Percentiles rank a stretch among this genome's conserved stretches.
Evolutionary conservation across 2,329 filamentous ascomycete genomes (phyloP).

Genomic region (Tolypocladium tropicale): DNA sequence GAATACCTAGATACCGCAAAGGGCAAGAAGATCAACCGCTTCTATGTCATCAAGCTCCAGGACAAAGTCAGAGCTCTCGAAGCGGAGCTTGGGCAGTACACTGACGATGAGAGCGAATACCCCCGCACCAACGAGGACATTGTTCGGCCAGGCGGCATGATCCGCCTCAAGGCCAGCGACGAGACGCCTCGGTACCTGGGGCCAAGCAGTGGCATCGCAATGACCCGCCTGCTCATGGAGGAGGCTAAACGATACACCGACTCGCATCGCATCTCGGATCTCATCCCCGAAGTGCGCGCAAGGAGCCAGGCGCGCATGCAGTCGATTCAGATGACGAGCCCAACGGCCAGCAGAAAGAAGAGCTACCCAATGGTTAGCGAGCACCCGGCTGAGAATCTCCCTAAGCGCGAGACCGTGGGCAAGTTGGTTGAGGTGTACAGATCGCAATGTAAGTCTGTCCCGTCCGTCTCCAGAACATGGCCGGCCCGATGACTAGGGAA

Average conservation of each 20-base stretch:
- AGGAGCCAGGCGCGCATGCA: conserved; percentile 47
- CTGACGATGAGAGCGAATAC: conserved; percentile 62
- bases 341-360: conserved; percentile 57
- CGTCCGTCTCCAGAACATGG: not conserved
- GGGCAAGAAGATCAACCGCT: conserved; percentile 74
- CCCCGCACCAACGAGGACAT: conserved; percentile 72
- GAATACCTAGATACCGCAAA: conserved; percentile 92
- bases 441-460: conserved; percentile 58
- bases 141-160: conserved; percentile 74
- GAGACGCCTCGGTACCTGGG: conserved; percentile 83
- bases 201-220: conserved; percentile 89
- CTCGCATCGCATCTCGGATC: conserved; percentile 81
- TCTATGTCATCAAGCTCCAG: conserved; percentile 87
- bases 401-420: conserved; percentile 63
- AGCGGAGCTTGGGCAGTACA: conserved; percentile 67
- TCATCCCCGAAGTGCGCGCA: conserved; percentile 65
- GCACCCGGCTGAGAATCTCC: conserved; percentile 66
- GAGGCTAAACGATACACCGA: conserved; percentile 90
- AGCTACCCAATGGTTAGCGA: conserved; percentile 86
- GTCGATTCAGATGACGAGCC: conserved; percentile 43
- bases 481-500: not conserved
- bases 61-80: conserved; percentile 77
- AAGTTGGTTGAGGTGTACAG: conserved; percentile 77
- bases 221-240: conserved; percentile 91
- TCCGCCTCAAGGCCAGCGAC: conserved; percentile 74